A percentile compares a stretch with the other conserved stretches of the same genome.
Conservation (phyloP, 768 basidiomycete genomes). For the Boletus subcaerulescens region DNA sequence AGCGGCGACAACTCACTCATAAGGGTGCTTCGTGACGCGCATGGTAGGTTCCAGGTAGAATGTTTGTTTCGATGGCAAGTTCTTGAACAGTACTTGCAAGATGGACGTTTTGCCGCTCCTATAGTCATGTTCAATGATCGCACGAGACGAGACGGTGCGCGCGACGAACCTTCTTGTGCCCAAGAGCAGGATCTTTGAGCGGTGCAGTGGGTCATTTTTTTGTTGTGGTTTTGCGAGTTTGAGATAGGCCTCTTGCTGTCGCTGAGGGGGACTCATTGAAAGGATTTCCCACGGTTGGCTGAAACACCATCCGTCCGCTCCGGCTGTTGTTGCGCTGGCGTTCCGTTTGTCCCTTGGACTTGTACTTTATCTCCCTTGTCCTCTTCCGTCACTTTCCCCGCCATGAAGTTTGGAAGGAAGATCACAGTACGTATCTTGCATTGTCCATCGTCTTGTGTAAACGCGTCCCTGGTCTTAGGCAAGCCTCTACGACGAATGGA, state of each 20-base stretch:
- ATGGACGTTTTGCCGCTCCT: slow-evolving; percentile 94
- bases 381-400: not conserved
- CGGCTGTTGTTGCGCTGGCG: not conserved
- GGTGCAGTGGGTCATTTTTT: slow-evolving; percentile 18
- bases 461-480: slow-evolving; percentile 41
- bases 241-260: slow-evolving; percentile 11
- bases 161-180: slow-evolving; percentile 60
- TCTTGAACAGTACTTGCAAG: slow-evolving; percentile 87
- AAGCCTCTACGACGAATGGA: slow-evolving; percentile 88
- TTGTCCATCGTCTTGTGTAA: not conserved
- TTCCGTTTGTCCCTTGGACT: not conserved
- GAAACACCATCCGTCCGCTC: not conserved
- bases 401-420: slow-evolving; percentile 82
- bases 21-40: slow-evolving; percentile 65
- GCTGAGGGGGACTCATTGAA: slow-evolving; percentile 4
- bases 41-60: slow-evolving; percentile 90
- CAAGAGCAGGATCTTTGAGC: slow-evolving; percentile 70
- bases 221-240: slow-evolving; percentile 7
- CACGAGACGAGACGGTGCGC: not conserved
- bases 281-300: not conserved
- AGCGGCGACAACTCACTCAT: slow-evolving; percentile 61
- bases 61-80: slow-evolving; percentile 75
- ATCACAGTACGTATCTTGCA: slow-evolving; percentile 50
- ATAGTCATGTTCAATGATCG: slow-evolving; percentile 1
- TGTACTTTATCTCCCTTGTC: not conserved